Base-by-base conservation (phyloP, 345 rosid genomes). In the Acer negundo region DNA sequence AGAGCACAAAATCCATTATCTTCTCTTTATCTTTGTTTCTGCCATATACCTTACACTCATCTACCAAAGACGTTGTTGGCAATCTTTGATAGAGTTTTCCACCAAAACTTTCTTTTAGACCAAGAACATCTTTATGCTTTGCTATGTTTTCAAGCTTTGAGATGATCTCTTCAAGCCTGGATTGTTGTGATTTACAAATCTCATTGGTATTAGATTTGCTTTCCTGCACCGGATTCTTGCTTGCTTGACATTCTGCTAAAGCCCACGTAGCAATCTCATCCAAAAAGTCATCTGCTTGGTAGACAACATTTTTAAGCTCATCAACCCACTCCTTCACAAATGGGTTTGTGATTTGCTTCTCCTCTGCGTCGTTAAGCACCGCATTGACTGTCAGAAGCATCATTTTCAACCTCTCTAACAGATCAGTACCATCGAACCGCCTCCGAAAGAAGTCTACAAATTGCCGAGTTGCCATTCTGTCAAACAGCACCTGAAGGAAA, bases 11-110 rank as follows among this genome's bases (percentile, higher is more conserved):
- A 6, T 70, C 3, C 12, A 62, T 17, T 1, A 78, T 63, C 15
- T 44, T 56, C 1, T 28, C 19, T 53, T 62, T 71, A 44, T 63
- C 70, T 15, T 38, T 20, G 4, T 51, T 53, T 11, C 80, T 71
- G 0, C 75, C 75, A 51, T 6, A 71, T 13, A 78, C 44, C 23
- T 17, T 51, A 22, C 74, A 19, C 12, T 70, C 72, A 7, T 74
- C 67, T 22, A 56, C 65, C 70, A 82, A 59, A 51, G 83, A 86
- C 6, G 87, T 77, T 1, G 67, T 42, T 0, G 59, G 75, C 2
- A 46, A 23, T 66, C 72, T 69, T 6, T 22, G 70, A 44, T 11
- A 40, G 5, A 26, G 8, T 6, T 65, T 15, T 20, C 10, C 58
- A 35, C 66, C 53, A 3, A 16, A 35, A 42, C 40, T 9, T 46